These are phyloP conservation scores for Macaranga tanarius DNA, from an alignment of 441 rosid genomes.

Conservation along the genomic window DNA sequence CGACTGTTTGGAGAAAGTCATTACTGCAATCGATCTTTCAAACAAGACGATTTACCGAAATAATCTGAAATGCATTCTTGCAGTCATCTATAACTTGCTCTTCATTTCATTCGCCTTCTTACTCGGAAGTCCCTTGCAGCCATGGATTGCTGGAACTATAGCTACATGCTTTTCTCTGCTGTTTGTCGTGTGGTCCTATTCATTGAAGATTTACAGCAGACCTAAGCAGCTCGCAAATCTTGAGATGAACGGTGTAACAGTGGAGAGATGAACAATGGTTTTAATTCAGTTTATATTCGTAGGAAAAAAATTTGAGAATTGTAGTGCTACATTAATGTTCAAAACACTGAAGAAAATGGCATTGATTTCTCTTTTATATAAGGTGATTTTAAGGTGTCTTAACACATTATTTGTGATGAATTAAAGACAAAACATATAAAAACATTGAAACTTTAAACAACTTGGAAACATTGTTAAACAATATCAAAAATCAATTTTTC, in stretches of 20 bases:
- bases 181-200: conserved; percentile 79
- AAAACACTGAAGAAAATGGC: too few relatives aligned
- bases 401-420: too few relatives aligned
- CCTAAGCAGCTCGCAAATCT: conserved; percentile 59
- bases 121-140: conserved; percentile 68
- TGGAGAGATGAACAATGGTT: not conserved
- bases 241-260: conserved; percentile 22
- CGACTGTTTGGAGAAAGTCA: conserved; percentile 83
- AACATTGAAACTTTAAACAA: too few relatives aligned
- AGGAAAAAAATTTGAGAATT: too few relatives aligned
- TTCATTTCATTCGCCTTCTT: conserved; percentile 87
- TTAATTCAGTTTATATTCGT: not conserved
- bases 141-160: conserved; percentile 95
- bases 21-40: conserved; percentile 78
- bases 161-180: conserved; percentile 93
- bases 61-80: conserved; percentile 87
- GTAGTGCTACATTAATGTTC: too few relatives aligned
- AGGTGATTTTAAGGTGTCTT: too few relatives aligned
- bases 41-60: conserved; percentile 72
- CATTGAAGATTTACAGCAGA: conserved; percentile 67
- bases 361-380: too few relatives aligned
- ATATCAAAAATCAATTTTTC: not conserved
- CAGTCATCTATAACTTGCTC: conserved; percentile 65
- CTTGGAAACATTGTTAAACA: too few relatives aligned
- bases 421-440: not conserved